A percentile compares a stretch with the other conserved stretches of the same genome.
Conservation (phyloP, 2,329 filamentous ascomycete genomes). For the Nothopassalora personata region DNA sequence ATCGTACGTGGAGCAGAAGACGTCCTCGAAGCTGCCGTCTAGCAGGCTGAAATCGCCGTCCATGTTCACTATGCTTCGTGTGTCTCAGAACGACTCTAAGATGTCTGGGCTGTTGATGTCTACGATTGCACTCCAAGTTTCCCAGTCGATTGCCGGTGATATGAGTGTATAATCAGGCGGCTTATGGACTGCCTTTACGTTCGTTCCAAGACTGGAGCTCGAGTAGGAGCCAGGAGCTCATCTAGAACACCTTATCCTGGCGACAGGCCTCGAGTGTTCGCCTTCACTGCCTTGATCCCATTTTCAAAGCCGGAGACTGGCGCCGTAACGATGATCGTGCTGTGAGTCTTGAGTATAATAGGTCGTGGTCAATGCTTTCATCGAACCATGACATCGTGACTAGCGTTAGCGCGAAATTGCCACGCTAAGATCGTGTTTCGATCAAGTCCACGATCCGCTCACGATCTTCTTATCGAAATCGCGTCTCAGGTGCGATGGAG, state of each 20-base stretch:
- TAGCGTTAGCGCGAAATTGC: not conserved
- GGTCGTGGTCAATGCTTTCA: not conserved
- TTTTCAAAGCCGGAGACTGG: too few relatives aligned
- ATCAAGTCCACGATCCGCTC: not conserved
- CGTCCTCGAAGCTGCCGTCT: conserved; percentile 9
- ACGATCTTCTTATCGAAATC: not conserved
- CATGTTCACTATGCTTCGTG: conserved; percentile 1
- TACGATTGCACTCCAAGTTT: not conserved
- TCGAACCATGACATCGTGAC: not conserved
- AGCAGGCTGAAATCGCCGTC: conserved; percentile 10
- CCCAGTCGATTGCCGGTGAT: too few relatives aligned
- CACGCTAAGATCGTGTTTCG: not conserved
- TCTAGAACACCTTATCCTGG: too few relatives aligned
- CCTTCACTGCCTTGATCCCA: too few relatives aligned
- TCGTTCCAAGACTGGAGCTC: too few relatives aligned
- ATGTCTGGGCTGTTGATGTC: not conserved
- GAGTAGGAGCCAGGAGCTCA: too few relatives aligned
- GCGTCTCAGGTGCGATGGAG: not conserved
- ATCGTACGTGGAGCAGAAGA: conserved; percentile 3
- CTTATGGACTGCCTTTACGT: too few relatives aligned
- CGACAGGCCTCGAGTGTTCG: too few relatives aligned
- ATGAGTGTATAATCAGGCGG: too few relatives aligned
- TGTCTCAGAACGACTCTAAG: too few relatives aligned
- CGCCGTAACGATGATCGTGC: too few relatives aligned
- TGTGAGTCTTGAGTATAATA: too few relatives aligned